A percentile compares a stretch with the other conserved stretches of the same genome.
These are phyloP conservation scores for Helotiales sp. DNA, from an alignment of 2,329 filamentous ascomycete genomes.

Conservation along the genomic window DNA sequence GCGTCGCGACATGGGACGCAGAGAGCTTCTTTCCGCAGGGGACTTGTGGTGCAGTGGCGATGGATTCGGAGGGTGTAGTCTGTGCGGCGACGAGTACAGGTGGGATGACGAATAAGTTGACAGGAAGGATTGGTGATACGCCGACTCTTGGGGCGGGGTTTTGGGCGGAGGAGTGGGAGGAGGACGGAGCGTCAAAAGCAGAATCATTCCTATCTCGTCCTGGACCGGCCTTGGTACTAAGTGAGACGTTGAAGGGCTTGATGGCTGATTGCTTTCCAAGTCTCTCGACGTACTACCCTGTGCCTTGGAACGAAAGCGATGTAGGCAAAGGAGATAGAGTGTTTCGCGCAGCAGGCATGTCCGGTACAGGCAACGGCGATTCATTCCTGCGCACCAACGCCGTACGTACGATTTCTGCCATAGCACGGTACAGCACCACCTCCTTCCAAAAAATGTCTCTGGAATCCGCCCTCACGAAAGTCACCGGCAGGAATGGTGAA, in stretches of 20 bases:
- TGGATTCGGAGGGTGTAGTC: slow-evolving; percentile 76
- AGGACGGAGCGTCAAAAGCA: slow-evolving; percentile 44
- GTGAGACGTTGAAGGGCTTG: slow-evolving; percentile 52
- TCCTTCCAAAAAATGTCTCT: slow-evolving; percentile 47
- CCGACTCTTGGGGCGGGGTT: slow-evolving; percentile 84
- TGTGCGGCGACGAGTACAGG: slow-evolving; percentile 73
- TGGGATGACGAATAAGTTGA: slow-evolving; percentile 87
- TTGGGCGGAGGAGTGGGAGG: slow-evolving; percentile 86
- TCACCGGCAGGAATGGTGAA: slow-evolving; percentile 74
- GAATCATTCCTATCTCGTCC: slow-evolving; percentile 30
- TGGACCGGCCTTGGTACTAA: slow-evolving; percentile 47
- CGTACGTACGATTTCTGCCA: slow-evolving; percentile 72
- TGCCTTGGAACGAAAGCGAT: slow-evolving; percentile 37
- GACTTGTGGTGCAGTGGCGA: slow-evolving; percentile 80
- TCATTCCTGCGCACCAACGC: slow-evolving; percentile 79
- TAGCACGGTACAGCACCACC: slow-evolving; percentile 64
- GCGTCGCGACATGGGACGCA: slow-evolving; percentile 60
- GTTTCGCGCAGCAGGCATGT: slow-evolving; percentile 58
- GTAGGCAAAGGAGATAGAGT: slow-evolving; percentile 28
- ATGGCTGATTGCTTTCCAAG: slow-evolving; percentile 65
- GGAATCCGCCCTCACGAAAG: slow-evolving; percentile 61
- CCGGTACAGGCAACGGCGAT: slow-evolving; percentile 87
- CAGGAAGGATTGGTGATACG: slow-evolving; percentile 84
- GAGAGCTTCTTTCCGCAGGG: slow-evolving; percentile 78
- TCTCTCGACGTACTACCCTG: slow-evolving; percentile 43